Evolutionary conservation across 805 yeast genomes (phyloP).

Genomic region (Candida vartiovaarae): DNA sequence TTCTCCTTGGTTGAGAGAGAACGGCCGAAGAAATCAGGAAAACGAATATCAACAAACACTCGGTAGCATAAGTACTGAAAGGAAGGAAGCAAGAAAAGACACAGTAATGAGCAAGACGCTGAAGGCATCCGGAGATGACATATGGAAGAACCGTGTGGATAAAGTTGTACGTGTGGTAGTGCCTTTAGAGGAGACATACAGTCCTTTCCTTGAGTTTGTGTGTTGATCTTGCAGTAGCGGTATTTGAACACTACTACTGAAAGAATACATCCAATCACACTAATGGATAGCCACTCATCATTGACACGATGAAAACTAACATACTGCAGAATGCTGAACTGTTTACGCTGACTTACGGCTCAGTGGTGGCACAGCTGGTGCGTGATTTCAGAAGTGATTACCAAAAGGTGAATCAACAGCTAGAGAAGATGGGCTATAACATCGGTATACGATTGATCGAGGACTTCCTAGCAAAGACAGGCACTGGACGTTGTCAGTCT

Average conservation of each 20-base stretch:
- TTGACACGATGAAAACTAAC: conserved; percentile 1
- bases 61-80: too few species aligned
- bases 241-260: too few species aligned
- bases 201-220: too few species aligned
- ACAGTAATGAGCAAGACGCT: conserved; percentile 31
- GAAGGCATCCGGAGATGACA: conserved; percentile 67
- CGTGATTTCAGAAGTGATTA: conserved; percentile 75
- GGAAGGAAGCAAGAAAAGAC: too few species aligned
- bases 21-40: too few species aligned
- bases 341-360: conserved; percentile 91
- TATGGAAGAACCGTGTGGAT: conserved; percentile 84
- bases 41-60: too few species aligned
- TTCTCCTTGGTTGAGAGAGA: too few species aligned
- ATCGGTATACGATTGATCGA: conserved; percentile 89
- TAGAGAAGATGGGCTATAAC: conserved; percentile 91
- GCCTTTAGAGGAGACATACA: too few species aligned
- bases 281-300: neutral
- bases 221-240: too few species aligned
- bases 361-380: conserved; percentile 86
- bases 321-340: conserved; percentile 68
- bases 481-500: conserved; percentile 71
- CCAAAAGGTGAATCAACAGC: conserved; percentile 68
- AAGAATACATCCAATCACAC: neutral
- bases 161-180: conserved; percentile 53
- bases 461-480: conserved; percentile 85